Evolutionary conservation across 768 basidiomycete genomes (phyloP), one percentile per base, ranked within the genome.

Genomic region (Peribolospora baueri): DNA sequence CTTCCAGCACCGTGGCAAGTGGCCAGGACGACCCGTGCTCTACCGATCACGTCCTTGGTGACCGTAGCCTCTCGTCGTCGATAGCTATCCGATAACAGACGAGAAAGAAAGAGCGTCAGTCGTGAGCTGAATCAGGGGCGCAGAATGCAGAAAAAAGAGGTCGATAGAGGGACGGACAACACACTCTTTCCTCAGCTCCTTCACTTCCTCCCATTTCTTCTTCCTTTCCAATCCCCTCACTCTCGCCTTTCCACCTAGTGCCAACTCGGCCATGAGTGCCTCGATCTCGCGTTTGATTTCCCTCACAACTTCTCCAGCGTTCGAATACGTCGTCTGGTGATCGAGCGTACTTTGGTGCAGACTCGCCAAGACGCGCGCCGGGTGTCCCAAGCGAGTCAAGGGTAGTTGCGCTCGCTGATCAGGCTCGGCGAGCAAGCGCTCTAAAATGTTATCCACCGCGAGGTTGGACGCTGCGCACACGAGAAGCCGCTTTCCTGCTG

Each of bases 381-480:
- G 93, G 66, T 98, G 93, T 0, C 93, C 93, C 9, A 98, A 73
- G n/a, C 93, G 75, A 0, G 88, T 87, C 5, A 80, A 75, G 63
- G 48, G 66, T 53, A 60, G 11, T 6, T 38, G 54, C 11, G 3
- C 50, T 63, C 51, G 25, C 25, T 25, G 25, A 25, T 25, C 25
- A 25, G 25, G 25, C 25, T 25, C 25, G 25, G 25, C 25, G 0
- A 68, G 57, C 7, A 98, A 72, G 14, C 93, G 75, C 61, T 90
- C 81, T 9, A 98, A 73, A 45, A 98, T 81, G 66, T 98, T 98
- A 66, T 98, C 93, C 1, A 93, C 86, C 1, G 90, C 82, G 52
- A 98, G 72, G 61, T 98, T 93, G 3, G 84, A 87, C 6, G 87
- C 88, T 25, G 88, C 87, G 62, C 90, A 93, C 4, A 95, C 80